Conservation (phyloP, 2,329 filamentous ascomycete genomes). For the Pleurostoma richardsiae region DNA sequence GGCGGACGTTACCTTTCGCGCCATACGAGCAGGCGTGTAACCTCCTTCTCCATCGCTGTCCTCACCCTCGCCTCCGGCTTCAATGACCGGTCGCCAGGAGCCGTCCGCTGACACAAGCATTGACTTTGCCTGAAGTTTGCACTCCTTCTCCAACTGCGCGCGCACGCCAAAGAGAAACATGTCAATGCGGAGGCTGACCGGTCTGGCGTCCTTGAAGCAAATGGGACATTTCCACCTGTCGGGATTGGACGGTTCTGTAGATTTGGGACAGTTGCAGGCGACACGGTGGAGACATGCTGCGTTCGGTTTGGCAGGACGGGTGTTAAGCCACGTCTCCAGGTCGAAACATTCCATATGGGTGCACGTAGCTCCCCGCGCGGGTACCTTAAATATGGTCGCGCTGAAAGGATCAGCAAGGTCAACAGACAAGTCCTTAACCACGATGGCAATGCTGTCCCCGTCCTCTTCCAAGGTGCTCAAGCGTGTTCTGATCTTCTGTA, state of each 20-base stretch:
- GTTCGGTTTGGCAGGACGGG: constrained; percentile 42
- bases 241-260: constrained; percentile 44
- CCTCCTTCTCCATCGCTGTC: constrained; percentile 19
- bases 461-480: constrained; percentile 31
- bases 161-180: constrained; percentile 65
- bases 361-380: constrained; percentile 67
- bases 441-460: constrained; percentile 61
- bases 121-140: constrained; percentile 46
- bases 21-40: background rate
- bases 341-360: constrained; percentile 87
- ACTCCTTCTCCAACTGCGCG: constrained; percentile 40
- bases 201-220: constrained; percentile 73
- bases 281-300: constrained; percentile 26
- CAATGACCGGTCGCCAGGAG: constrained; percentile 49
- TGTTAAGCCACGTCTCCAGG: constrained; percentile 72
- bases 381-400: constrained; percentile 58
- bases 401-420: constrained; percentile 65
- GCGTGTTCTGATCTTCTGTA: constrained; percentile 49
- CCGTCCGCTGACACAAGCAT: constrained; percentile 63
- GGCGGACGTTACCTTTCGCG: constrained; percentile 4
- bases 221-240: constrained; percentile 87
- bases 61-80: constrained; percentile 22
- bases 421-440: constrained; percentile 53
- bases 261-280: constrained; percentile 29
- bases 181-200: constrained; percentile 65